These are phyloP conservation scores for Physaria fendleri DNA, from an alignment of 345 rosid genomes.

Conservation along the genomic window DNA sequence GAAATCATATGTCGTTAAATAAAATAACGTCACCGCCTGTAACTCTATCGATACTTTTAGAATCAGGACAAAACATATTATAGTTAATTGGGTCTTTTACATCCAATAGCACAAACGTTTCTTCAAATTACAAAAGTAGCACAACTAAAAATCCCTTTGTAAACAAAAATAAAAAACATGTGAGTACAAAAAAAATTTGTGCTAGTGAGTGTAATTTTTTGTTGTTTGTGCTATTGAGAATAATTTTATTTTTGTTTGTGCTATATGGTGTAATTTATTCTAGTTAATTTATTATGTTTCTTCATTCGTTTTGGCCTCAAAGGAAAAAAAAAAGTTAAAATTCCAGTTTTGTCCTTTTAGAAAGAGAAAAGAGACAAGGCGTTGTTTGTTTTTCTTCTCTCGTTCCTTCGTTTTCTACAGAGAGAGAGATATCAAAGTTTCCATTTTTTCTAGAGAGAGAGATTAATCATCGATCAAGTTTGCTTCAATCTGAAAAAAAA, in stretches of 20 bases:
- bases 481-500: constrained; percentile 15
- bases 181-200: too few species aligned
- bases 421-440: constrained; percentile 21
- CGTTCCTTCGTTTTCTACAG: constrained; percentile 21
- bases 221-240: too few species aligned
- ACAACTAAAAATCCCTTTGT: too few species aligned
- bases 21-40: constrained; percentile 18
- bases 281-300: too few species aligned
- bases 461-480: constrained; percentile 31
- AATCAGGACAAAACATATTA: constrained; percentile 25
- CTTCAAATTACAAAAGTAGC: too few species aligned
- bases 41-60: neutral
- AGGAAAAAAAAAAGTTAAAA: neutral
- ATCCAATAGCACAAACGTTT: too few species aligned
- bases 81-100: too few species aligned
- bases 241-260: too few species aligned
- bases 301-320: too few species aligned
- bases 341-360: constrained; percentile 33
- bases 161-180: too few species aligned
- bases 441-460: neutral
- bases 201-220: too few species aligned
- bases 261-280: too few species aligned
- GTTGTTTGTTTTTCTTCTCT: constrained; percentile 33
- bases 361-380: constrained; percentile 27
- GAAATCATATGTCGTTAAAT: neutral